These are phyloP conservation scores for Aspergillus fumigatiaffinis DNA, from an alignment of 2,329 filamentous ascomycete species.

Conservation along the genomic window DNA sequence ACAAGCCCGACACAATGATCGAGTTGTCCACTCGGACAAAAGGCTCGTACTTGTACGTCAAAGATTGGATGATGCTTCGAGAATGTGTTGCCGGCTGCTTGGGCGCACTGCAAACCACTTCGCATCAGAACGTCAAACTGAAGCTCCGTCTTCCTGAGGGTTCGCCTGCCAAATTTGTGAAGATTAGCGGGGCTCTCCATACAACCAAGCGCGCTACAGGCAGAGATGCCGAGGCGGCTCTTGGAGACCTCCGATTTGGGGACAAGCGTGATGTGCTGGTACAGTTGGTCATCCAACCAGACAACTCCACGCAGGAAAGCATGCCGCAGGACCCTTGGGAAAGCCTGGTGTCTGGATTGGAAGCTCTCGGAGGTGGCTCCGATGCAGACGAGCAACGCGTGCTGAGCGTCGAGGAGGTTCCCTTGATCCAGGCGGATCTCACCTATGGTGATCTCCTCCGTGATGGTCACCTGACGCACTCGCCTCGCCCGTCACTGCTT, in stretches of 20 bases:
- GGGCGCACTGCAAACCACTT: slow-evolving; percentile 84
- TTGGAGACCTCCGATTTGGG: slow-evolving; percentile 90
- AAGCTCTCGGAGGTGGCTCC: slow-evolving; percentile 82
- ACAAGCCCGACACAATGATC: slow-evolving; percentile 98
- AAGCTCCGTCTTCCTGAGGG: slow-evolving; percentile 92
- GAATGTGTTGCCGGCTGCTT: slow-evolving; percentile 93
- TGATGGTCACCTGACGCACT: slow-evolving; percentile 79
- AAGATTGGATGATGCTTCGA: slow-evolving; percentile 99
- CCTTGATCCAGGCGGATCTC: slow-evolving; percentile 90
- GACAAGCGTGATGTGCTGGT: slow-evolving; percentile 94
- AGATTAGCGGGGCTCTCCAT: slow-evolving; percentile 93
- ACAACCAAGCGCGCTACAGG: slow-evolving; percentile 95
- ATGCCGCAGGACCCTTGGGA: slow-evolving; percentile 95
- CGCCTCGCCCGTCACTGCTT: slow-evolving; percentile 82
- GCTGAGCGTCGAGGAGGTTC: slow-evolving; percentile 87
- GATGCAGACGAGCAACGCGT: slow-evolving; percentile 82
- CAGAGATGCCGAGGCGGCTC: slow-evolving; percentile 83
- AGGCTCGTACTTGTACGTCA: slow-evolving; percentile 95
- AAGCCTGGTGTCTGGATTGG: slow-evolving; percentile 89
- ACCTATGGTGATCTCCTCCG: slow-evolving; percentile 90
- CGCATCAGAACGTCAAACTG: slow-evolving; percentile 97
- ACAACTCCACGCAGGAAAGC: slow-evolving; percentile 76
- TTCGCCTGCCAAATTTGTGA: slow-evolving; percentile 96
- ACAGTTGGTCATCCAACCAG: slow-evolving; percentile 86
- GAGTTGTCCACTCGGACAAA: slow-evolving; percentile 93